phyloP scores from a whole-genome alignment of 2,329 filamentous ascomycete genomes.

The Allantophomopsis lycopodina region DNA sequence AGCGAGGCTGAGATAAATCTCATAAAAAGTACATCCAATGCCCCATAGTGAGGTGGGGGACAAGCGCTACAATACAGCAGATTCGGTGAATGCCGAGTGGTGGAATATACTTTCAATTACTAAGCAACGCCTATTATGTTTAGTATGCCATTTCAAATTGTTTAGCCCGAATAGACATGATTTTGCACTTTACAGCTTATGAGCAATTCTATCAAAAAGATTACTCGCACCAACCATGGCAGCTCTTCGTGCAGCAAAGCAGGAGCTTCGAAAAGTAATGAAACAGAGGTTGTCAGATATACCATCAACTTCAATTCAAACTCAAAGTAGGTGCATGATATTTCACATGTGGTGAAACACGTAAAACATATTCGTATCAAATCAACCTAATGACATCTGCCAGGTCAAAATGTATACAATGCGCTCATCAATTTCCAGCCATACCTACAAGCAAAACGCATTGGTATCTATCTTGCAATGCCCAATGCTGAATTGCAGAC shows the following conservation, averaged over 20 bases:
- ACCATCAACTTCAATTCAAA: conserved; percentile 42
- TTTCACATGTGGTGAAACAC: neutral
- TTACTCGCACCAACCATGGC: neutral
- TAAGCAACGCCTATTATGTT: no score
- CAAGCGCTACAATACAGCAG: no score
- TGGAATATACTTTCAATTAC: no score
- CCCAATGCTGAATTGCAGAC: conserved; percentile 78
- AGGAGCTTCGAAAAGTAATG: conserved; percentile 58
- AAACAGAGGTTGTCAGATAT: conserved; percentile 50
- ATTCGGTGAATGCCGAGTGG: no score
- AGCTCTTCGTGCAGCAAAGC: conserved; percentile 55
- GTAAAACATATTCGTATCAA: neutral
- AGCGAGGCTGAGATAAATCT: no score
- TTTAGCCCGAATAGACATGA: no score
- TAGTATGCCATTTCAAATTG: no score
- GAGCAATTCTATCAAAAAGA: no score
- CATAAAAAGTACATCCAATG: no score
- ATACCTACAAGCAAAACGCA: conserved; percentile 59
- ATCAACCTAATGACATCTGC: conserved; percentile 3
- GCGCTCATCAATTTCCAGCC: conserved; percentile 53
- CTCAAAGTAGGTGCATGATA: conserved; percentile 51
- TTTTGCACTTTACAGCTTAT: no score
- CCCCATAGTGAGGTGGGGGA: no score
- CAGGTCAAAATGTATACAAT: conserved; percentile 58
- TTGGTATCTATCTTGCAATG: conserved; percentile 93